Evolutionary conservation across 371 early-diverging fungal genomes (phyloP), one percentile per base, ranked within the genome.

Genomic region (Sporodiniella umbellata): DNA sequence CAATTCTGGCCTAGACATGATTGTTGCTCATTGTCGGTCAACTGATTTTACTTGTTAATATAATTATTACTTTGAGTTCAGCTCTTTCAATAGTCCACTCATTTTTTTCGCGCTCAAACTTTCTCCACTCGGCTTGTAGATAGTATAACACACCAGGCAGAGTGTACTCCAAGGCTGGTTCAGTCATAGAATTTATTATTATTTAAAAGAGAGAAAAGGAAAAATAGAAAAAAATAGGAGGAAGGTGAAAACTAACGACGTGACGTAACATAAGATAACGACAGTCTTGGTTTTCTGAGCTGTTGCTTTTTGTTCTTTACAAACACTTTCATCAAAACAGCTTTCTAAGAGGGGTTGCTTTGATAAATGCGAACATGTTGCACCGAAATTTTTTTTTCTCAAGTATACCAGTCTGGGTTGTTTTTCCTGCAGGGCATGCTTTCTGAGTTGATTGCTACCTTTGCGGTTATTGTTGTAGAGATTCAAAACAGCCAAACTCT

Each of bases 51-150:
- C 7, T 37, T 37, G 38, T 7, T 37, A 17, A 19, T 40, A 10
- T 8, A 8, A 18, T 37, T 23, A 46, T 48, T 75, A 89, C 95
- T 81, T 88, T 84, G 45, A 92, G 62, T 51, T 90, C 92, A 5
- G 91, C 81, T 45, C 79, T 67, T 58, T 93, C 93, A 60, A 93
- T 87, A 19, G 87, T 85, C 93, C 95, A 93, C 62, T 91, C 89
- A 53, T 89, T 90, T 18, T 89, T 79, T 58, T 95, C 93, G 47
- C 88, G 77, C 54, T 95, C 95, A 62, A 86, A 91, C 25, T 82
- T 75, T 46, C 94, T 68, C 92, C 92, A 92, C 73, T 93, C 92
- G 5, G 72, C 66, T 64, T 93, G 93, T 17, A 94, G 71, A 58
- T 76, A 93, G 59, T 90, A 90, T 17, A 94, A 70, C 31, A 93